phyloP scores from a whole-genome alignment of 768 basidiomycete genomes.

The Suillus plorans region DNA sequence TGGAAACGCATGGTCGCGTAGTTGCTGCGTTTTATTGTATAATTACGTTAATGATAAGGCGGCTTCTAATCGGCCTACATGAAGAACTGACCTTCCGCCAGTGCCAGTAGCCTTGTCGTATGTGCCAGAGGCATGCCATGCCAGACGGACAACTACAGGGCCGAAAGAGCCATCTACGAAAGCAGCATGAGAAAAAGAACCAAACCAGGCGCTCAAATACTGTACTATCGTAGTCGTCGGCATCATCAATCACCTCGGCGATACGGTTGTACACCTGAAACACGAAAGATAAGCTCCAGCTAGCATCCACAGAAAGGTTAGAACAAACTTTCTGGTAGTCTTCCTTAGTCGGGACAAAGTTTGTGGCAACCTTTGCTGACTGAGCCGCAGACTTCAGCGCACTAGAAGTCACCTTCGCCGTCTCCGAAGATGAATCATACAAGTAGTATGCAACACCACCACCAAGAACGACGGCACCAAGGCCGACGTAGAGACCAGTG shows the following conservation, averaged over 20 bases:
- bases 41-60: constrained; percentile 12
- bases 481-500: constrained; percentile 55
- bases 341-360: constrained; percentile 73
- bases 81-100: constrained; percentile 67
- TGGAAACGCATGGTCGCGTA: constrained; percentile 98
- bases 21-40: constrained; percentile 55
- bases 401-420: constrained; percentile 50
- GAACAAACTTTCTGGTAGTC: constrained; percentile 83
- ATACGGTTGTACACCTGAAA: constrained; percentile 86
- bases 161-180: constrained; percentile 80
- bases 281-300: background rate
- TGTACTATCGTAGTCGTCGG: constrained; percentile 78
- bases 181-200: constrained; percentile 3
- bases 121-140: constrained; percentile 94
- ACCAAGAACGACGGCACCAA: constrained; percentile 57
- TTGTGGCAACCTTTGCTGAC: constrained; percentile 58
- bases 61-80: background rate
- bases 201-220: constrained; percentile 6
- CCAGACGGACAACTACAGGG: constrained; percentile 84
- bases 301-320: background rate
- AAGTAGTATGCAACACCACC: constrained; percentile 67
- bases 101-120: constrained; percentile 78
- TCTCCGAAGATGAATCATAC: constrained; percentile 45
- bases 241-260: constrained; percentile 72
- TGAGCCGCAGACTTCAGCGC: constrained; percentile 63